Evolutionary conservation across 768 basidiomycete genomes (phyloP), one percentile per base, ranked within the genome.

Genomic region (Mycena haematopus): DNA sequence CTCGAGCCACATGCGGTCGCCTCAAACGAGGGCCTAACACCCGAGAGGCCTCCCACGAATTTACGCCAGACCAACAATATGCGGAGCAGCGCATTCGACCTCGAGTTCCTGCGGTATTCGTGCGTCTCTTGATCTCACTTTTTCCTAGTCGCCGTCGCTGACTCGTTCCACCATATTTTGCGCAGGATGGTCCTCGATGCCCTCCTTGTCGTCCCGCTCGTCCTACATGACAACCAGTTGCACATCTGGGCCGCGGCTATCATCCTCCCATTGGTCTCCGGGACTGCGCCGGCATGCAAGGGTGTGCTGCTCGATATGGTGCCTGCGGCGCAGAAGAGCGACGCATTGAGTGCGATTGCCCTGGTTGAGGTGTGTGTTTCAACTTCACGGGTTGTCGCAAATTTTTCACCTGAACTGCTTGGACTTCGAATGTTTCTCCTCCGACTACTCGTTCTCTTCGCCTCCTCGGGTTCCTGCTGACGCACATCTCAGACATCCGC

Each of bases 281-380:
- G 65, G 1, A 66, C 65, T 3, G 65, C 65, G 44, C 65, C 64
- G 3, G 64, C 64, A 6, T 52, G 55, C 29, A 65, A 65, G 27
- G 64, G 64, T 2, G 64, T 65, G 10, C 25, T 66, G 1, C 52
- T 66, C 19, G 65, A 66, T 8, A 62, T 66, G 60, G 60, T 66
- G 4, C 60, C 65, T 1, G 51, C 49, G 29, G 3, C 19, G 2
- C 38, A 25, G 10, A 58, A 60, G 56, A 60, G 55, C 44, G 64
- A 65, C 31, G 64, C 64, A n/a, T 29, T 65, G 17, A 31, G 42
- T 11, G 64, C 58, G 4, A 60, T 65, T 19, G 54, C 64, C 27
- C 52, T 65, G 2, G 56, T 65, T 24, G 64, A 65, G 60, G 65
- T 66, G 36, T 29, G 56, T 31, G 29, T 31, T n/a, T n/a, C n/a